A percentile compares a stretch with the other conserved stretches of the same genome.
These are phyloP conservation scores for Botrytis elliptica DNA, from an alignment of 2,329 filamentous ascomycete genomes.

Conservation along the genomic window DNA sequence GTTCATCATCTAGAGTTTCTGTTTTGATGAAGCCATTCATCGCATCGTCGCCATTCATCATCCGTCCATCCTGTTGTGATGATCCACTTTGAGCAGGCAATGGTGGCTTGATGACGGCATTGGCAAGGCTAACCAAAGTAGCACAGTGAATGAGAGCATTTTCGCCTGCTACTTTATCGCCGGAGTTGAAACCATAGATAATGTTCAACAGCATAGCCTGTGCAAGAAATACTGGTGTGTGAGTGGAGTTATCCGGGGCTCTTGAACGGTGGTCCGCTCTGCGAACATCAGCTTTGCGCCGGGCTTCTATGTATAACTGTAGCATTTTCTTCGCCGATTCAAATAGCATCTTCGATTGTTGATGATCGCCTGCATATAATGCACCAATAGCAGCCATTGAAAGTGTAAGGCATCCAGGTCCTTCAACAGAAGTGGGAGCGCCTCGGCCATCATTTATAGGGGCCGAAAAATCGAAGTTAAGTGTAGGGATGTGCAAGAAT, in stretches of 20 bases:
- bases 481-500: conserved; percentile 88
- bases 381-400: conserved; percentile 85
- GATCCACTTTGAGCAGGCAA: conserved; percentile 29
- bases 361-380: conserved; percentile 81
- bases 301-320: conserved; percentile 85
- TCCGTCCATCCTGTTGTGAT: conserved; percentile 45
- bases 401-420: conserved; percentile 81
- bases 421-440: conserved; percentile 62
- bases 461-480: conserved; percentile 81
- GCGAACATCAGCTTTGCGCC: conserved; percentile 78
- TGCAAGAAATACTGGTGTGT: conserved; percentile 90
- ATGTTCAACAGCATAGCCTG: conserved; percentile 97
- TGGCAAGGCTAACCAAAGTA: conserved; percentile 84
- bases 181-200: conserved; percentile 92
- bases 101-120: conserved; percentile 67
- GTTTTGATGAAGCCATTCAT: conserved; percentile 48
- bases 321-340: conserved; percentile 96
- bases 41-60: conserved; percentile 55
- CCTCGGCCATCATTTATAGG: conserved; percentile 62
- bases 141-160: conserved; percentile 92
- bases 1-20: conserved; percentile 55
- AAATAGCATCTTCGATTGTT: conserved; percentile 79
- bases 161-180: conserved; percentile 85
- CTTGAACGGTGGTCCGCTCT: conserved; percentile 57
- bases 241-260: conserved; percentile 58